phyloP scores from a whole-genome alignment of 768 basidiomycete species.

The Lentinula guzmanii region DNA sequence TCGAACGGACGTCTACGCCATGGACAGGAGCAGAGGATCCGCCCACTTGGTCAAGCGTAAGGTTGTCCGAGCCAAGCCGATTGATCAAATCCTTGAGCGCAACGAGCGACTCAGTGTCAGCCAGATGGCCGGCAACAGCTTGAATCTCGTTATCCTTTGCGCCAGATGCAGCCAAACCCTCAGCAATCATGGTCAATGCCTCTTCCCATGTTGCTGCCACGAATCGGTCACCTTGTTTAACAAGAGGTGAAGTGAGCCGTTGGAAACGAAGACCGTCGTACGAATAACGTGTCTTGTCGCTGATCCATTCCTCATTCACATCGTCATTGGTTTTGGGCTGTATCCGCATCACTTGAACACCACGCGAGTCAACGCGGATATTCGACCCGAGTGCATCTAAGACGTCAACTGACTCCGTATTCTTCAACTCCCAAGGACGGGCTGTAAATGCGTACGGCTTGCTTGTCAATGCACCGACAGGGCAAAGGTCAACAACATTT shows the following conservation, averaged over 20 bases:
- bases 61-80: slow-evolving; percentile 92
- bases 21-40: slow-evolving; percentile 68
- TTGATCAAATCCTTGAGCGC: slow-evolving; percentile 92
- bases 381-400: slow-evolving; percentile 95
- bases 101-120: slow-evolving; percentile 91
- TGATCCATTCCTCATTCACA: slow-evolving; percentile 99
- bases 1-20: slow-evolving; percentile 87
- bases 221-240: slow-evolving; percentile 91
- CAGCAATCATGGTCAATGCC: slow-evolving; percentile 68
- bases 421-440: slow-evolving; percentile 97
- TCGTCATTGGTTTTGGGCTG: slow-evolving; percentile 96
- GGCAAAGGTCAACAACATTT: slow-evolving; percentile 95
- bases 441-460: slow-evolving; percentile 99
- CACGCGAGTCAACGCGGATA: slow-evolving; percentile 93
- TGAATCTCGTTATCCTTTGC: slow-evolving; percentile 92
- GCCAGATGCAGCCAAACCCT: slow-evolving; percentile 75
- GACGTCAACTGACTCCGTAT: slow-evolving; percentile 94
- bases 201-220: slow-evolving; percentile 89
- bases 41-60: slow-evolving; percentile 67
- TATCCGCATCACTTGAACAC: slow-evolving; percentile 94
- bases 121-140: slow-evolving; percentile 87
- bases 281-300: slow-evolving; percentile 96
- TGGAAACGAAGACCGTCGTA: slow-evolving; percentile 96
- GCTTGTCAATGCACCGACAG: slow-evolving; percentile 96
- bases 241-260: slow-evolving; percentile 85